Base-by-base conservation (phyloP, 2,329 filamentous ascomycete genomes). In the Elsinoe necatrix region DNA sequence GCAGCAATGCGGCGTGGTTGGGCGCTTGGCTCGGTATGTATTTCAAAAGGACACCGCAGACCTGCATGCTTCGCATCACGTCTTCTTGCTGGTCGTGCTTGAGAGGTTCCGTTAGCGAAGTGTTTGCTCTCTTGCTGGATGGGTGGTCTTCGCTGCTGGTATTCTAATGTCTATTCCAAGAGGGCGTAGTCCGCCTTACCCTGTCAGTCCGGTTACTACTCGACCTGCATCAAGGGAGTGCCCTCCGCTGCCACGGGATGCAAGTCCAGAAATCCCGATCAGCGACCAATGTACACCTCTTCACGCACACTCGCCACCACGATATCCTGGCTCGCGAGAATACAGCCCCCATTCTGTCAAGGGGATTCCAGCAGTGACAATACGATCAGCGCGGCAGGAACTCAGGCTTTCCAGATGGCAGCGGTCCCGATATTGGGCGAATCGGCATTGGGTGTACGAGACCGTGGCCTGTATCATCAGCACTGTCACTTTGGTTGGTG, bases 391-490 rank as follows among this genome's bases (percentile, higher is more conserved):
- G 7, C 27, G 37, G 18, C 23, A 35, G 14, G 11, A 35, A 5
- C 11, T 16, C 9, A 27, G 31, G 27, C 29, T 52, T 14, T 52
- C 48, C 6, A 21, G 27, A 12, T 52, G 48, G 48, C 43, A 52
- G 21, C 35, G 37, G 1, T 9, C 31, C 1, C 35, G 39, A 18
- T 45, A 31, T n/a, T 55, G 52, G 52, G 52, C 39, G 2, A 55
- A 55, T 12, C 52, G 37, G 6, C 41, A 29, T 11, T 55, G 52
- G 52, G 52, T 23, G 3, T 55, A 55, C 18, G 52, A 55, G 37
- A 29, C 43, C 8, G 35, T n/a, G 6, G 35, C 52, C 3, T 55
- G 52, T n/a, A 8, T 3, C 7, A 55, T 55, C 27, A 55, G 39
- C 34, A 11, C 20, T 2, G 18, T 21, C 35, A 45, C 52, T n/a